Base-by-base conservation (phyloP, 2,329 filamentous ascomycete species). In the Trichoderma sp. region DNA sequence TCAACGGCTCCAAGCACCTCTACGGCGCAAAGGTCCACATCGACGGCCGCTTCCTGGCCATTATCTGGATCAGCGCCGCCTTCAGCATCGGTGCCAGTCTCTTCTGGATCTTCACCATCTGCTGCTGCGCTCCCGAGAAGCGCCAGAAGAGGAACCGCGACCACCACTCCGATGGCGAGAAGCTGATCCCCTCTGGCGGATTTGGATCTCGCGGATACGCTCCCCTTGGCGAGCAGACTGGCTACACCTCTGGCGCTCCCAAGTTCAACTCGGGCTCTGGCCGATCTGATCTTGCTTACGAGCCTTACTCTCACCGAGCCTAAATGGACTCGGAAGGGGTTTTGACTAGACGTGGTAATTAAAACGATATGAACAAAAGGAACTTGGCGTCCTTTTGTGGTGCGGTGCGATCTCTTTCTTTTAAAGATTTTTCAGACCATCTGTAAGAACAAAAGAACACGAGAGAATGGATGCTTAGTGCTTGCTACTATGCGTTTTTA, bases 31-130 rank as follows among this genome's bases (percentile, higher is more conserved):
- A 86, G 5, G 87, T 89, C 61, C 80, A 78, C 61, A 81, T 96
- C 77, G 91, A 94, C 81, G 87, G 79, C 34, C 82, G 84, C 69
- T 95, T 91, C 82, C 88, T 96, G 66, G 85, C 85, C 43, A 82
- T 89, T 24, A 87, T 91, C 74, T 97, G 94, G 93, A 84, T 98
- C 70, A 90, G 90, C 54, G 90, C 90, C 49, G 91, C 87, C 32
- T 94, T 96, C 77, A 90, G 91, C 71, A 77, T 96, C 39, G 92
- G 80, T 52, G 90, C 91, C 8, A 88, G 87, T 72, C 81, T 97
- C 77, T 97, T 98, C 90, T 98, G 96, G 95, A 83, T 94, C 76
- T 88, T 96, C 79, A 93, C 90, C 79, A 87, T 91, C 76, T 98
- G 95, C 90, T 98, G 94, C 88, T 97, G 94, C 74, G 92, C 93